Evolutionary conservation across 2,329 filamentous ascomycete genomes (phyloP).

Genomic region (Phaeosphaeria sp.): DNA sequence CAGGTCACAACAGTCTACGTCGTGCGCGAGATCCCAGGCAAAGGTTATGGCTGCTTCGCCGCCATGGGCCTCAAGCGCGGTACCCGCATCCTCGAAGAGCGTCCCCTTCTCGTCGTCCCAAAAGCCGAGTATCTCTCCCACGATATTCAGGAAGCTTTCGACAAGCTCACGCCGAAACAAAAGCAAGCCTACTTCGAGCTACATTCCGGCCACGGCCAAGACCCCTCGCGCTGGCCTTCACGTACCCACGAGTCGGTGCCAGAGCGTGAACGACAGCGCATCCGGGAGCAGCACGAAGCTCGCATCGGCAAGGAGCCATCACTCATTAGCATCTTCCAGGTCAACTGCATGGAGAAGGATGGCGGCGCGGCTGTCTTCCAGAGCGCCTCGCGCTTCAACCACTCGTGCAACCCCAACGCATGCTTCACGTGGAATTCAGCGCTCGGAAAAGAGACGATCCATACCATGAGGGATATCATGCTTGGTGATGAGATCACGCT

Average conservation of each 20-base stretch:
- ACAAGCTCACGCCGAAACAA: slow-evolving; percentile 23
- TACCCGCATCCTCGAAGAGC: slow-evolving; percentile 50
- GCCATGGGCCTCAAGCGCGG: slow-evolving; percentile 42
- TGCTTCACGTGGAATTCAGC: slow-evolving; percentile 44
- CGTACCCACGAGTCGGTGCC: slow-evolving; percentile 29
- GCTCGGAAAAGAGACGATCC: slow-evolving; percentile 40
- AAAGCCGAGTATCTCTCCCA: slow-evolving; percentile 37
- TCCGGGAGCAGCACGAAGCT: slow-evolving; percentile 41
- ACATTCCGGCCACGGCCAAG: slow-evolving; percentile 36
- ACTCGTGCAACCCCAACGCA: slow-evolving; percentile 51
- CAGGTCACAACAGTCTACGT: slow-evolving; percentile 22
- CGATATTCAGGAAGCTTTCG: slow-evolving; percentile 40
- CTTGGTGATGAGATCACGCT: slow-evolving; percentile 48
- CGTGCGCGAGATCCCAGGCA: slow-evolving; percentile 41
- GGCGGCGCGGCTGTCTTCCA: slow-evolving; percentile 45
- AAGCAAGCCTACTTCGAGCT: slow-evolving; percentile 35
- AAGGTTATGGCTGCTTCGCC: slow-evolving; percentile 54
- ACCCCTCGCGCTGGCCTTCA: slow-evolving; percentile 34
- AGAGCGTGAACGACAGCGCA: slow-evolving; percentile 26
- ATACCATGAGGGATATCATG: slow-evolving; percentile 42
- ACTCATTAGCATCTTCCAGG: slow-evolving; percentile 48
- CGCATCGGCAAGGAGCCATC: slow-evolving; percentile 27
- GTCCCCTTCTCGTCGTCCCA: slow-evolving; percentile 45
- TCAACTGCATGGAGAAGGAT: slow-evolving; percentile 49
- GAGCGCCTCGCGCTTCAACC: slow-evolving; percentile 49